Base-by-base conservation (phyloP, 371 early-diverging fungal species). In the Mortierella sp. region DNA sequence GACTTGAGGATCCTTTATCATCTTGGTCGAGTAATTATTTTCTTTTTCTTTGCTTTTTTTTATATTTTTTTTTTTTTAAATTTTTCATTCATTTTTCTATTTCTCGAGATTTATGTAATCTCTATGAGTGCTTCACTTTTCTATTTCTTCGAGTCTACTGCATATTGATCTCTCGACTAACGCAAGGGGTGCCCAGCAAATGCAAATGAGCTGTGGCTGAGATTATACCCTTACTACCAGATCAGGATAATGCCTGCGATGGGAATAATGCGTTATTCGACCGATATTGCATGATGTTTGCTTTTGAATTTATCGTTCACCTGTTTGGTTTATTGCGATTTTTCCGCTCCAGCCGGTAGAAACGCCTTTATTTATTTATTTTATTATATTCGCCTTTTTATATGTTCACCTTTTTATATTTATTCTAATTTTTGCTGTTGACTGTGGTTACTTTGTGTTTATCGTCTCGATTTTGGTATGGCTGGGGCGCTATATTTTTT, bases 221-320 rank as follows among this genome's bases (percentile, higher is more conserved):
- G 84, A 83, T 83, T 43, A 83, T 78, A 83, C 84, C 84, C 84
- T 83, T 43, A 75, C 49, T 32, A 83, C 84, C 84, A 77, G 84
- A 75, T 78, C 64, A 79, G 76, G 84, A 63, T 83, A 83, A 78
- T 75, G 76, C 83, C 83, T 81, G 83, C 83, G 83, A 70, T 73
- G 83, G 83, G 83, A 81, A 76, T 57, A 20, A 62, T 68, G 80
- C 73, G 70, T 66, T 64, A 37, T 71, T 78, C 70, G 39, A 57
- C 39, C n/a, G 32, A 32, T 49, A 52, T 62, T 62, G 58, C 62
- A 57, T 55, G 20, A n/a, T 51, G 24, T 32, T 24, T 24, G 35
- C 35, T 35, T 43, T 43, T 43, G 3, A 3, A 3, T 43, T 43
- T 43, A 10, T 11, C 11, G 11, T 18, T 43, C 18, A 3, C 45